A percentile compares a stretch with the other conserved stretches of the same genome.
These are phyloP conservation scores for Zymoseptoria passerinii DNA, from an alignment of 2,329 filamentous ascomycete species.

Conservation along the genomic window DNA sequence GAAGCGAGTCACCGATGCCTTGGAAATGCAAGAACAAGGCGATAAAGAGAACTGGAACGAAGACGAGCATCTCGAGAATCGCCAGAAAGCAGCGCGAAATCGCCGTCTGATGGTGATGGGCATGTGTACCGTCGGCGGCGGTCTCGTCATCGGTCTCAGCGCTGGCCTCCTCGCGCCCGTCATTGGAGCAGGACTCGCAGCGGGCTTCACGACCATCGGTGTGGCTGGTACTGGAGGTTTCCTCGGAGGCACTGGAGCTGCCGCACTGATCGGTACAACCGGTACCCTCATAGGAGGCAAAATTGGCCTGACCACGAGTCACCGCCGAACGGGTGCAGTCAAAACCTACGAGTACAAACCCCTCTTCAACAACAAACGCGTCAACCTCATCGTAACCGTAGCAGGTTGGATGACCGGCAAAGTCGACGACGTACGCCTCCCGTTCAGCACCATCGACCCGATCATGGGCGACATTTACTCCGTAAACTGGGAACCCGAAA, in stretches of 20 bases:
- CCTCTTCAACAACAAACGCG: constrained; percentile 93
- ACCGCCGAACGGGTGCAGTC: constrained; percentile 80
- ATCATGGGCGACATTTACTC: constrained; percentile 99
- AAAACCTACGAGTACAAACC: constrained; percentile 96
- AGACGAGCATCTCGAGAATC: constrained; percentile 80
- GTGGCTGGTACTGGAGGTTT: constrained; percentile 83
- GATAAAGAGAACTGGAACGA: constrained; percentile 98
- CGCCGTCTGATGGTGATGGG: constrained; percentile 91
- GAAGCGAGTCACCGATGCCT: constrained; percentile 88
- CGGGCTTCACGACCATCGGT: constrained; percentile 90
- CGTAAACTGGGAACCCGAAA: constrained; percentile 93
- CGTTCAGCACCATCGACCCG: constrained; percentile 92
- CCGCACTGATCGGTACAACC: constrained; percentile 85
- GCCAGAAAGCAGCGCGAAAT: constrained; percentile 73
- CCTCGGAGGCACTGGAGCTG: constrained; percentile 81
- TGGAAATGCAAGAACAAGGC: constrained; percentile 94
- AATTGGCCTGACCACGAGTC: constrained; percentile 78
- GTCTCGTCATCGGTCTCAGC: constrained; percentile 88
- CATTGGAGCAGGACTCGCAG: constrained; percentile 87
- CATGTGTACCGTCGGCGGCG: constrained; percentile 87
- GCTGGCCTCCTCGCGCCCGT: constrained; percentile 86
- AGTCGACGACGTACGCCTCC: constrained; percentile 88
- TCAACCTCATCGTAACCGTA: constrained; percentile 90
- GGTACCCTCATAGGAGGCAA: constrained; percentile 79
- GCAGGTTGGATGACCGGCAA: constrained; percentile 99